Conservation (phyloP, 225 moss, liverwort and hornwort species). For the Sphagnum tenellum region DNA sequence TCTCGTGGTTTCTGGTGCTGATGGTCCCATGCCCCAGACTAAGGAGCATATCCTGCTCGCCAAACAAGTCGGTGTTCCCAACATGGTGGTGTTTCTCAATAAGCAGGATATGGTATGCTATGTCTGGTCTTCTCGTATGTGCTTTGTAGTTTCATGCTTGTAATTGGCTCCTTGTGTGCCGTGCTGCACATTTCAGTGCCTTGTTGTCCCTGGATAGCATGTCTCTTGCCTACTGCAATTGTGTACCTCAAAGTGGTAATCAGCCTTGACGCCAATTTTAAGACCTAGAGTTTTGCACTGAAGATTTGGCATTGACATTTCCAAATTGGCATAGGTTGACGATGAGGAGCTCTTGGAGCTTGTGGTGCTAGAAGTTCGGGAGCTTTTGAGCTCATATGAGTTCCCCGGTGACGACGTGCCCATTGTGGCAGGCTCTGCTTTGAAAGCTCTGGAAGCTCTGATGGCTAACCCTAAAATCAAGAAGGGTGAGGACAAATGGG, state of each 20-base stretch:
- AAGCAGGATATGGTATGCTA: conserved; percentile 44
- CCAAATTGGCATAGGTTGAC: conserved; percentile 10
- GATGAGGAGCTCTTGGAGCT: conserved; percentile 68
- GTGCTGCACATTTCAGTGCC: too few species aligned
- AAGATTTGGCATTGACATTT: too few species aligned
- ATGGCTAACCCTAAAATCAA: conserved; percentile 10
- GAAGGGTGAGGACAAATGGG: conserved; percentile 57
- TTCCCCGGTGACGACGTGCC: conserved; percentile 78
- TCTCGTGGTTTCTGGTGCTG: conserved; percentile 63
- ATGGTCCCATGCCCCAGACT: conserved; percentile 91
- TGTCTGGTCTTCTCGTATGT: too few species aligned
- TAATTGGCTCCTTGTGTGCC: too few species aligned
- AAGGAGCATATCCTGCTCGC: conserved; percentile 82
- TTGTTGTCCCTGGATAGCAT: too few species aligned
- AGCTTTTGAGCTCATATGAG: conserved; percentile 56
- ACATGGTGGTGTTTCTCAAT: conserved; percentile 73
- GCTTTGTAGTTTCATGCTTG: too few species aligned
- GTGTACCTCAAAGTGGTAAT: too few species aligned
- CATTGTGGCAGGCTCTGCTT: conserved; percentile 62
- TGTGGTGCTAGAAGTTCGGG: conserved; percentile 64
- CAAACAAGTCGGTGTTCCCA: conserved; percentile 69
- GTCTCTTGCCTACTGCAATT: too few species aligned
- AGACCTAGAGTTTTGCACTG: too few species aligned
- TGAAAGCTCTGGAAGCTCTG: conserved; percentile 43
- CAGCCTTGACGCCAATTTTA: too few species aligned